A percentile compares a stretch with the other conserved stretches of the same genome.
phyloP scores from a whole-genome alignment of 164 flowering plant genomes.

The Chimonanthus praecox region DNA sequence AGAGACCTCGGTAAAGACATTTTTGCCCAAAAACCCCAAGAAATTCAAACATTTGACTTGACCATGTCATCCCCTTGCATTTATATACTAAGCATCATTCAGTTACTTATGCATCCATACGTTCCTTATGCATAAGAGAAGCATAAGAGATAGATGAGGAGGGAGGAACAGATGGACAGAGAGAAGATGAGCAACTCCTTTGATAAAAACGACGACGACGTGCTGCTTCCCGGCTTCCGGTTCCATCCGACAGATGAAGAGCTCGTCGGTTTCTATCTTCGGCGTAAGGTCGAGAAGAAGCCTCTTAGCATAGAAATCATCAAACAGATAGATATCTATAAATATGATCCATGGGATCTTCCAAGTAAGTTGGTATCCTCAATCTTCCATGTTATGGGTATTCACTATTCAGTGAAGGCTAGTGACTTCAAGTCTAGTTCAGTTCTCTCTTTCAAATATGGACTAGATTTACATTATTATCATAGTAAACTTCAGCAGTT shows the following conservation, averaged over 20 bases:
- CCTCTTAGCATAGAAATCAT: constrained; percentile 54
- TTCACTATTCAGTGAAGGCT: background rate
- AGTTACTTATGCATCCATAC: background rate
- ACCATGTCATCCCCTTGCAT: constrained; percentile 12
- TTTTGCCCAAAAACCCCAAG: background rate
- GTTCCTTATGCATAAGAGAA: background rate
- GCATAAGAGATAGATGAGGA: background rate
- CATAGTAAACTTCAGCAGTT: no score
- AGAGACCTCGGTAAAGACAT: background rate
- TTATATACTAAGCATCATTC: background rate
- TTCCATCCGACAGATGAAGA: constrained; percentile 93
- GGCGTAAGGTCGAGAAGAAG: constrained; percentile 65
- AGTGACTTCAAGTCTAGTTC: background rate
- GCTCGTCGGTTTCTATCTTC: constrained; percentile 71
- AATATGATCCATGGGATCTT: constrained; percentile 91
- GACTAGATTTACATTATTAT: background rate
- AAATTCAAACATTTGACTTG: constrained; percentile 17
- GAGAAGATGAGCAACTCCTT: background rate
- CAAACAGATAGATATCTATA: constrained; percentile 76
- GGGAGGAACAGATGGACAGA: background rate
- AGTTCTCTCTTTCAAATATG: background rate
- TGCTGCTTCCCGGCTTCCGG: constrained; percentile 72
- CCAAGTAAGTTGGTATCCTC: constrained; percentile 54
- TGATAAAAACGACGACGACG: constrained; percentile 26
- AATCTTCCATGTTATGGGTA: background rate